A percentile compares a stretch with the other conserved stretches of the same genome.
Evolutionary conservation across 2,329 filamentous ascomycete genomes (phyloP).

Genomic region (Trichoderma semiorbis): DNA sequence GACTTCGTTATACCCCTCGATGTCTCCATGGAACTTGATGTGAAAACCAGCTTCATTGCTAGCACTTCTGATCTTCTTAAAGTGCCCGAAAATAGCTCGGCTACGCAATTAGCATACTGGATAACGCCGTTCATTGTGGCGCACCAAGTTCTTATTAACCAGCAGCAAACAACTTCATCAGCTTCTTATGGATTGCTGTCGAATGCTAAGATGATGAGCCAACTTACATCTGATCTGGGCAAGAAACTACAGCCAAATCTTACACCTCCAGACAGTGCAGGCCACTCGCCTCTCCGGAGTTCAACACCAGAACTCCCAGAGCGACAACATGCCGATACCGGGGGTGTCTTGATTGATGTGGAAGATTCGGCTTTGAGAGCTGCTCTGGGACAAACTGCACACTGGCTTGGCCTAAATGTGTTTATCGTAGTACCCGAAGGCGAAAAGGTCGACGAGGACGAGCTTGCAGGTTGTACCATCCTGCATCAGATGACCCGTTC

Average conservation of each 20-base stretch:
- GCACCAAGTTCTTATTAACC: neutral
- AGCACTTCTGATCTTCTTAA: neutral
- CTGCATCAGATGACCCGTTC: neutral
- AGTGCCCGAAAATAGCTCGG: neutral
- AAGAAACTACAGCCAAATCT: neutral
- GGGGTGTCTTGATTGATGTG: neutral
- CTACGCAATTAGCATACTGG: neutral
- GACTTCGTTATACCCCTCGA: neutral
- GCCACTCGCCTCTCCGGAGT: neutral
- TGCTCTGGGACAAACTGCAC: neutral
- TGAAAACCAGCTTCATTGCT: neutral
- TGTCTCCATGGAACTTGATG: neutral
- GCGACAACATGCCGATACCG: neutral
- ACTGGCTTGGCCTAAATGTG: neutral
- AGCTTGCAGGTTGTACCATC: neutral
- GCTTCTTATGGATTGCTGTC: neutral
- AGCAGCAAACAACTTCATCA: neutral
- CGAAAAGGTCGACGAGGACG: neutral
- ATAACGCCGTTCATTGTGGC: neutral
- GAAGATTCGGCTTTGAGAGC: neutral
- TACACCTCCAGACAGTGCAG: neutral
- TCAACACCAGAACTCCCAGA: neutral
- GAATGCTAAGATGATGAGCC: neutral
- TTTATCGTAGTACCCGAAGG: neutral
- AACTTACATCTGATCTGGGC: neutral